Conservation (phyloP, 2,329 filamentous ascomycete species). For the Stachybotrys echinatus region DNA sequence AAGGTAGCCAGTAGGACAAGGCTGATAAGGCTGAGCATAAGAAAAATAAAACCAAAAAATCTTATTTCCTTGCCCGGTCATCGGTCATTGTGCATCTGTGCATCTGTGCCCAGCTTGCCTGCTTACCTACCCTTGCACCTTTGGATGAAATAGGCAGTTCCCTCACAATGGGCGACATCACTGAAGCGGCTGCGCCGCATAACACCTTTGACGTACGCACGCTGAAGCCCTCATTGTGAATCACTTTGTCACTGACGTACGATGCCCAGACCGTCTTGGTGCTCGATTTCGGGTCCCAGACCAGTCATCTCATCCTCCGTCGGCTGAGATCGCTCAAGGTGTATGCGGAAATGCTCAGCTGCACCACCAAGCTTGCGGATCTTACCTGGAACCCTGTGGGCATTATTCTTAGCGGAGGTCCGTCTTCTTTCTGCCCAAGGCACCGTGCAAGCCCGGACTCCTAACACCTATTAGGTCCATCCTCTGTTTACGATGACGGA, state of each 20-base stretch:
- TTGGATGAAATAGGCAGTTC: conserved; percentile 3
- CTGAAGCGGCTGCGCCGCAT: conserved; percentile 6
- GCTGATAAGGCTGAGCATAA: no score
- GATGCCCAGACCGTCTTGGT: conserved; percentile 5
- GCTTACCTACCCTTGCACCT: conserved; percentile 5
- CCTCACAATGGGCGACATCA: conserved; percentile 5
- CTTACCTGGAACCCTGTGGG: conserved; percentile 73
- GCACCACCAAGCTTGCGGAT: conserved; percentile 73
- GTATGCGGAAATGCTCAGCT: conserved; percentile 83
- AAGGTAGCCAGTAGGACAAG: no score
- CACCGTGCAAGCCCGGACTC: no score
- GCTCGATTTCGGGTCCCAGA: conserved; percentile 7
- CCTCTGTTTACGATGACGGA: no score
- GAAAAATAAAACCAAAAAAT: no score
- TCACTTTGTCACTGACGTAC: neutral
- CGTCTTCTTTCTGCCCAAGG: neutral
- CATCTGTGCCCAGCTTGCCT: no score
- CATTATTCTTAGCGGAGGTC: conserved; percentile 44
- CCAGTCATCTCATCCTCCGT: conserved; percentile 8
- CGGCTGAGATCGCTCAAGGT: conserved; percentile 8
- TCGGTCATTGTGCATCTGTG: no score
- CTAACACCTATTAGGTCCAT: no score
- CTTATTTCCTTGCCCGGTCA: no score
- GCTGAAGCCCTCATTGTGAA: conserved; percentile 2
- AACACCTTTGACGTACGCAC: conserved; percentile 8